Evolutionary conservation across 1,284 basidiomycete genomes (phyloP).

Genomic region (Heliocybe sulcata): DNA sequence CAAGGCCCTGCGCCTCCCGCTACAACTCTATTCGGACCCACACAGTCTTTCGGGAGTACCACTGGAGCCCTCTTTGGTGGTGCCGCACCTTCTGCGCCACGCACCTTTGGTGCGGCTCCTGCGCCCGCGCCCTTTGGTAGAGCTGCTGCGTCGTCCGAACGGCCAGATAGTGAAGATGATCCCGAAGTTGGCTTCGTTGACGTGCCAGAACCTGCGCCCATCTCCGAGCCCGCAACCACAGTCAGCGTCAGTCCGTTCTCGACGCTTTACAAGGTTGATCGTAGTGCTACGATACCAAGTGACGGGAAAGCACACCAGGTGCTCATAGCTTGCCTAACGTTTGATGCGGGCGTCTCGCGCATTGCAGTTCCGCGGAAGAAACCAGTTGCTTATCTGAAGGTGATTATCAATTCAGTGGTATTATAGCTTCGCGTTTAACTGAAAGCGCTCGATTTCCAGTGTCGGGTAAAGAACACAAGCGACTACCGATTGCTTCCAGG

Average conservation of each 20-base stretch:
- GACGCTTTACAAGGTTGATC: conserved; percentile 40
- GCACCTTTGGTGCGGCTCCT: too few species aligned
- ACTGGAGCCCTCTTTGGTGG: too few species aligned
- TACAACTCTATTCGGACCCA: neutral
- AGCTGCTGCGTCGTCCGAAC: too few species aligned
- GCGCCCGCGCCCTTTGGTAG: too few species aligned
- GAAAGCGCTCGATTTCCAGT: conserved; percentile 22
- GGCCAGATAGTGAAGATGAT: conserved; percentile 9
- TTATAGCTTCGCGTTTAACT: neutral
- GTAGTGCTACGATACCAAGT: conserved; percentile 39
- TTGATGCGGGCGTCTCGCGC: conserved; percentile 38
- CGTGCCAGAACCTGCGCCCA: conserved; percentile 7
- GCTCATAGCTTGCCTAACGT: conserved; percentile 37
- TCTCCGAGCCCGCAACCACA: conserved; percentile 28
- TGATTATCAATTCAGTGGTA: conserved; percentile 11
- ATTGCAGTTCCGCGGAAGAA: conserved; percentile 40
- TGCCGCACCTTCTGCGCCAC: too few species aligned
- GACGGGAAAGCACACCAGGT: conserved; percentile 49
- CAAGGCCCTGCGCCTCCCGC: neutral
- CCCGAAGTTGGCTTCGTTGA: conserved; percentile 20
- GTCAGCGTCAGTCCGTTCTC: conserved; percentile 44
- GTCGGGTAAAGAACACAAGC: conserved; percentile 42
- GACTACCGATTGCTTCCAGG: conserved; percentile 46
- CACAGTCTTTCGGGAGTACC: neutral
- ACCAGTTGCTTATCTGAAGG: conserved; percentile 39